These are phyloP conservation scores for Magnolia changhungtana DNA, from an alignment of 164 flowering plant genomes.

Conservation along the genomic window DNA sequence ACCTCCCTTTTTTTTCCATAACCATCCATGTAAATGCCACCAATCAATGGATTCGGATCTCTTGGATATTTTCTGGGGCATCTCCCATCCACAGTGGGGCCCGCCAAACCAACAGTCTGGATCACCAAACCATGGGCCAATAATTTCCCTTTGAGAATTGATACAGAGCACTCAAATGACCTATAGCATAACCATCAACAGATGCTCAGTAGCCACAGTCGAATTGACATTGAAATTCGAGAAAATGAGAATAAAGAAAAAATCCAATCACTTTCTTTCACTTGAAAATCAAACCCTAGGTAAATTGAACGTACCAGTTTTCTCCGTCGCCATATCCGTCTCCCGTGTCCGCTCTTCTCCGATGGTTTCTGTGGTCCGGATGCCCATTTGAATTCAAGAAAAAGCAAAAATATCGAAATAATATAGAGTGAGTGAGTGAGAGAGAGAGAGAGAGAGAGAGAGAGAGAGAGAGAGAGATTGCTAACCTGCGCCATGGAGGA, in stretches of 20 bases:
- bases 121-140: neutral
- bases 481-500: constrained; percentile 31
- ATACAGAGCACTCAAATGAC: no score
- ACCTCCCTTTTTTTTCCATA: neutral
- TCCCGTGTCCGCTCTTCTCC: constrained; percentile 20
- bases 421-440: neutral
- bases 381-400: neutral
- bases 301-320: constrained; percentile 40
- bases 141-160: neutral
- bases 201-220: neutral
- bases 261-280: neutral
- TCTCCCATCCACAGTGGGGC: no score
- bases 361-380: constrained; percentile 22
- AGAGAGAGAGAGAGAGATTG: neutral
- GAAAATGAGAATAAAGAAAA: neutral
- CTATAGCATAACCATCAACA: no score
- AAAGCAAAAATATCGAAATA: neutral
- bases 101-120: no score
- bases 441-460: neutral
- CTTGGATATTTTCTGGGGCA: no score
- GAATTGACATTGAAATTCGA: no score
- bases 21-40: neutral
- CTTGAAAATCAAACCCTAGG: neutral
- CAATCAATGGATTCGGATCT: neutral
- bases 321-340: constrained; percentile 69